These are phyloP conservation scores for Nakaseomyces nivariensis DNA, from an alignment of 1,139 yeast species.

Conservation along the genomic window DNA sequence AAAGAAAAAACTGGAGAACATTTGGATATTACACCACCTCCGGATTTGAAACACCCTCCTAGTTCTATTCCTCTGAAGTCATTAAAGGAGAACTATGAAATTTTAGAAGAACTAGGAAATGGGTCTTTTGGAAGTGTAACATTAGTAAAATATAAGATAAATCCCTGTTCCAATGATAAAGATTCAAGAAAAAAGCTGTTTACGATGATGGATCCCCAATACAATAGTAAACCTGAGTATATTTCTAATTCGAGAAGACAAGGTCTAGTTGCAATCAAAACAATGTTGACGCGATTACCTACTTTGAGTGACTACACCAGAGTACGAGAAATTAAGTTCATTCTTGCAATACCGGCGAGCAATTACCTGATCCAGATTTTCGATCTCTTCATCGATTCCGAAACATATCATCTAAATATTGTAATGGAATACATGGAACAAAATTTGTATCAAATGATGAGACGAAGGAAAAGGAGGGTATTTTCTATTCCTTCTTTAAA, in stretches of 20 bases:
- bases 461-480: constrained; percentile 39
- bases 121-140: constrained; percentile 75
- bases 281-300: constrained; percentile 50
- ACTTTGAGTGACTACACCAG: constrained; percentile 46
- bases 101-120: constrained; percentile 49
- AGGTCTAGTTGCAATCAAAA: constrained; percentile 72
- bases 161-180: background rate
- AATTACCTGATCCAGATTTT: constrained; percentile 60
- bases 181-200: constrained; percentile 7
- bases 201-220: constrained; percentile 2
- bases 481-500: constrained; percentile 53
- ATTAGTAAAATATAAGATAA: constrained; percentile 40
- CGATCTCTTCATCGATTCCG: constrained; percentile 67
- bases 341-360: constrained; percentile 61
- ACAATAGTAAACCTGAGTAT: constrained; percentile 1
- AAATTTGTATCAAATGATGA: constrained; percentile 66
- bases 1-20: background rate
- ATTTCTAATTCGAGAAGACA: constrained; percentile 23
- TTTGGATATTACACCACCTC: constrained; percentile 20
- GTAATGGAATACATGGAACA: constrained; percentile 86
- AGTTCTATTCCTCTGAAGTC: constrained; percentile 36
- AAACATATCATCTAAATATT: constrained; percentile 52
- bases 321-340: constrained; percentile 69
- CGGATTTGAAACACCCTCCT: constrained; percentile 33
- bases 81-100: constrained; percentile 38